Evolutionary conservation across 1,284 basidiomycete genomes (phyloP), one percentile per base, ranked within the genome.

Genomic region (Mrakiaceae sp.): DNA sequence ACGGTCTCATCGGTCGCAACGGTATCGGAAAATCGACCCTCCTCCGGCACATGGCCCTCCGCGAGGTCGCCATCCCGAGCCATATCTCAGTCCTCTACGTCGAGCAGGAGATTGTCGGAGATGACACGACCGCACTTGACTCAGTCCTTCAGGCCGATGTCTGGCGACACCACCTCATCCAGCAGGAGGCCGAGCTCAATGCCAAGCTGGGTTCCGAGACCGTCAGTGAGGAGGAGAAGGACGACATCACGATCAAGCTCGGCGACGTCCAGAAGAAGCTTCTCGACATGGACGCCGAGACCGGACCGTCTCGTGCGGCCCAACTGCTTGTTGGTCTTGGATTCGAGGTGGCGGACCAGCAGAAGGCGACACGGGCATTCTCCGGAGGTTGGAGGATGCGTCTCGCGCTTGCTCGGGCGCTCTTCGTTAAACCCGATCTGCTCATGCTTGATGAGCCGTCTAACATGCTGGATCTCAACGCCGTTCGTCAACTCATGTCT

Each of bases 351-450:
- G 79, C 80, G 14, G 95, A 98, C 75, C 95, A 98, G 76, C 80
- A 83, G 67, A 81, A 81, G 70, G 84, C 84, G 44, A 95, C 91
- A 4, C 87, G 78, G 73, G 85, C 88, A 1, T 99, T 99, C 81
- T 96, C 91, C 75, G 95, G 96, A 81, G 95, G 96, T 79, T 97
- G 93, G 93, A 81, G 89, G 86, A 91, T 91, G 88, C 83, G 89
- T 70, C 79, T 91, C 46, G 88, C 88, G 3, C 78, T 91, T 49
- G 88, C 88, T 39, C 81, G 89, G 71, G 93, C 93, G 3, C 79
- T 97, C 5, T 99, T 98, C 72, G 96, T 98, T 69, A 97, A 98
- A 81, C 79, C 80, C 50, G 79, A 80, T 71, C 79, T 95, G 16
- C 80, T 95, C 60, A 81, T 97, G 71, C 82, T 97, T 48, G 94